Evolutionary conservation across 176 grass and related monocot genomes (phyloP).

Genomic region (Guadua angustifolia): DNA sequence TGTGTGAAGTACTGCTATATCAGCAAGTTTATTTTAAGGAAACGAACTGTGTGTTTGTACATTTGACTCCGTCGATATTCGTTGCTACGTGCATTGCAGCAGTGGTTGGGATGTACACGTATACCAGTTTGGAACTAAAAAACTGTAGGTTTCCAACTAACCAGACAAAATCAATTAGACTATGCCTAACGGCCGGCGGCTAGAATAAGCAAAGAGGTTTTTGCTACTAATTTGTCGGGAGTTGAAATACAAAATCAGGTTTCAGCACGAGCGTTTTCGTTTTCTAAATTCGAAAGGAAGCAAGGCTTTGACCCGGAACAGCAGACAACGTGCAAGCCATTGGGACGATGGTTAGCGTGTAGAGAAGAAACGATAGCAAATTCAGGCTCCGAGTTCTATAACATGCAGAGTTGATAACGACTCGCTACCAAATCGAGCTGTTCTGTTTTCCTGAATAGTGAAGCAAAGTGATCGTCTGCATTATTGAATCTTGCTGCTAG

Average conservation of each 20-base stretch:
- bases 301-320: slow-evolving; percentile 20
- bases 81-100: background rate
- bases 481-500: background rate
- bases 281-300: background rate
- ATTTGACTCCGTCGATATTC: background rate
- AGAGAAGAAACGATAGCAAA: background rate
- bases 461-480: background rate
- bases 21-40: background rate
- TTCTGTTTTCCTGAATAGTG: background rate
- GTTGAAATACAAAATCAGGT: background rate
- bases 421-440: background rate
- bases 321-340: slow-evolving; percentile 38
- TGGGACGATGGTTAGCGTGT: slow-evolving; percentile 8
- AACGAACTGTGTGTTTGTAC: background rate
- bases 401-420: slow-evolving; percentile 25
- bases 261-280: background rate
- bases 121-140: background rate
- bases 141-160: background rate
- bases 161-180: background rate
- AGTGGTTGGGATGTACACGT: background rate
- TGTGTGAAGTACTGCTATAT: no score
- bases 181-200: slow-evolving; percentile 21
- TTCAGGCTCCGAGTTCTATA: background rate
- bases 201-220: background rate
- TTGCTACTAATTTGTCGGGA: slow-evolving; percentile 33